These are phyloP conservation scores for Serendipita sp. DNA, from an alignment of 768 basidiomycete species.

Conservation along the genomic window DNA sequence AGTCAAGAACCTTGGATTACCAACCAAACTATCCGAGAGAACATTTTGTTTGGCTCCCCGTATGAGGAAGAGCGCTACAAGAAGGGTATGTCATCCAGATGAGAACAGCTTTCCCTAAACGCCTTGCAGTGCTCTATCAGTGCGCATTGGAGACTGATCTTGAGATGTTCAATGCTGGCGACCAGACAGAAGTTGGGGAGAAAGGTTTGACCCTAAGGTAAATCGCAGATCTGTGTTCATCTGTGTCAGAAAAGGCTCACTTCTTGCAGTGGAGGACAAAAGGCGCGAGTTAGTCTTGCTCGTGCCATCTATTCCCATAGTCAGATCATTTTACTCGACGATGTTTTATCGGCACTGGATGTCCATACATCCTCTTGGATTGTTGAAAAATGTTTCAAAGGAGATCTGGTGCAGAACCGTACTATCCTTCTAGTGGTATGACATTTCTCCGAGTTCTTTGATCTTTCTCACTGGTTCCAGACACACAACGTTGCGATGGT, in stretches of 20 bases:
- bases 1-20: conserved; percentile 79
- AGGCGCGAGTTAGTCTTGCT: conserved; percentile 42
- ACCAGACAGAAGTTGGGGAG: conserved; percentile 56
- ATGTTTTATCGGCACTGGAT: conserved; percentile 52
- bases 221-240: background rate
- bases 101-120: background rate
- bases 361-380: conserved; percentile 38
- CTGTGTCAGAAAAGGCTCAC: background rate
- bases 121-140: conserved; percentile 22
- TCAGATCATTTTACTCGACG: conserved; percentile 51
- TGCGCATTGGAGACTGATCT: conserved; percentile 32
- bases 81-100: conserved; percentile 19
- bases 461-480: conserved; percentile 15
- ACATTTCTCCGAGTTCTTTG: background rate
- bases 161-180: conserved; percentile 39
- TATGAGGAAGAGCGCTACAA: conserved; percentile 30
- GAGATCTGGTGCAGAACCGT: conserved; percentile 32
- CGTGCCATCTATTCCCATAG: conserved; percentile 47
- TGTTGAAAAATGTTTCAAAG: conserved; percentile 32
- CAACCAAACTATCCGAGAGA: conserved; percentile 58
- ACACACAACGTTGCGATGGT: conserved; percentile 41
- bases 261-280: conserved; percentile 35
- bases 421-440: conserved; percentile 39
- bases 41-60: conserved; percentile 32
- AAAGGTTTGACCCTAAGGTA: conserved; percentile 43